Base-by-base conservation (phyloP, 2,329 filamentous ascomycete genomes). In the Penicillium freii region DNA sequence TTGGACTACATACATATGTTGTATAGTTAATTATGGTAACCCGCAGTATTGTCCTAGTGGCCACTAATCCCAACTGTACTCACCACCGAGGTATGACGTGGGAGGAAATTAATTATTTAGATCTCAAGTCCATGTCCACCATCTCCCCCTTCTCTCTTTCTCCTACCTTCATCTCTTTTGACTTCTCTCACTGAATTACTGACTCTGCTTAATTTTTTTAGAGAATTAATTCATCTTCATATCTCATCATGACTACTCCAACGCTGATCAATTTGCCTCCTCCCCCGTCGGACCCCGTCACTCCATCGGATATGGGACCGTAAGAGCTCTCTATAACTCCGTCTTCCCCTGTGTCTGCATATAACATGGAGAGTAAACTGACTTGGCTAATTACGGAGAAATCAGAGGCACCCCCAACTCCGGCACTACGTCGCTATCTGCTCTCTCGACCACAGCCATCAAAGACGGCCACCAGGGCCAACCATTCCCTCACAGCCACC, bases 391-490 rank as follows among this genome's bases (percentile, higher is more conserved):
- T 53, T 50, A 38, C 40, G 49, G 36, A 45, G 49, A 52, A 45
- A 46, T 51, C 63, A 96, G 91, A 63, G 92, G 93, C 69, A 97
- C 93, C 3, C 93, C 93, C 3, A 97, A 94, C 64, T 96, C 91
- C 65, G 89, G 90, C 40, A 95, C 91, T 4, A 97, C 92, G 13
- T 95, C 92, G 51, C 87, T 97, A 69, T 96, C 91, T 27, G 88
- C 92, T 40, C 84, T 97, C 47, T 96, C 91, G 17, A 97, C 93
- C 19, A 94, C 91, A 13, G 93, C 93, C 51, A 96, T 96, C 81
- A 96, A 97, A 77, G 93, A 97, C 72, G 93, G 93, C 66, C 91
- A 97, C 71, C 90, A 91, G 59, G 93, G 93, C 62, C 86, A 92
- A 71, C 82, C 88, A 29, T 84, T 86, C 29, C 82, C 87, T 56